phyloP scores from a whole-genome alignment of 805 yeast species.

The Novakomyces olei region DNA sequence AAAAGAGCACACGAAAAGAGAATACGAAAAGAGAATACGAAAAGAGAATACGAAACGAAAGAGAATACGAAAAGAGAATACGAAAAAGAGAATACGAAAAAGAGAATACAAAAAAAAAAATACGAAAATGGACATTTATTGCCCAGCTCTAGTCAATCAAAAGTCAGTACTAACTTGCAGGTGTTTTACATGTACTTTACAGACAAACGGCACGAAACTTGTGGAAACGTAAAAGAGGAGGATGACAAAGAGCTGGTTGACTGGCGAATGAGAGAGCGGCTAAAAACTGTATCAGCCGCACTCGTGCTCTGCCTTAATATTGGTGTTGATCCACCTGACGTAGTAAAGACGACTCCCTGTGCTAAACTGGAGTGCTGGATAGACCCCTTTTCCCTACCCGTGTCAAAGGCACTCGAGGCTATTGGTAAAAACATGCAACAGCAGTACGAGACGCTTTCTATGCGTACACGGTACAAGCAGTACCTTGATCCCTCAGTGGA shows the following conservation, averaged over 20 bases:
- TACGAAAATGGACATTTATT: too few relatives aligned
- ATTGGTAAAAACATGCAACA: constrained; percentile 73
- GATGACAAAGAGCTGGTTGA: constrained; percentile 41
- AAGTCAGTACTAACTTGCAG: constrained; percentile 13
- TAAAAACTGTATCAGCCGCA: constrained; percentile 83
- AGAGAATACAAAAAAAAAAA: too few relatives aligned
- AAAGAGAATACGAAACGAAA: too few relatives aligned
- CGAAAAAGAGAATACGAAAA: too few relatives aligned
- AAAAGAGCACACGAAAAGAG: too few relatives aligned
- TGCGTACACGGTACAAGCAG: constrained; percentile 75
- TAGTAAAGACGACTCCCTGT: constrained; percentile 76
- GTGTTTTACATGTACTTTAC: constrained; percentile 69
- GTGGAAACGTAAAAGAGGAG: constrained; percentile 45
- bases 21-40: too few relatives aligned
- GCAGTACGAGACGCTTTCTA: constrained; percentile 73
- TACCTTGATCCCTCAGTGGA: constrained; percentile 88
- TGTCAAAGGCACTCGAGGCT: constrained; percentile 72
- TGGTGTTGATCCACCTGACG: constrained; percentile 95
- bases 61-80: too few relatives aligned
- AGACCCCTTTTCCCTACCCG: constrained; percentile 62
- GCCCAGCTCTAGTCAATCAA: not conserved
- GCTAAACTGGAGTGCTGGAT: constrained; percentile 86
- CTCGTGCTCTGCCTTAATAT: constrained; percentile 70
- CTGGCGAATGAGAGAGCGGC: constrained; percentile 87
- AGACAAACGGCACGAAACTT: constrained; percentile 76